Evolutionary conservation across 306 rosid genomes (phyloP), one percentile per base, ranked within the genome.

Genomic region (Styphnolobium japonicum): DNA sequence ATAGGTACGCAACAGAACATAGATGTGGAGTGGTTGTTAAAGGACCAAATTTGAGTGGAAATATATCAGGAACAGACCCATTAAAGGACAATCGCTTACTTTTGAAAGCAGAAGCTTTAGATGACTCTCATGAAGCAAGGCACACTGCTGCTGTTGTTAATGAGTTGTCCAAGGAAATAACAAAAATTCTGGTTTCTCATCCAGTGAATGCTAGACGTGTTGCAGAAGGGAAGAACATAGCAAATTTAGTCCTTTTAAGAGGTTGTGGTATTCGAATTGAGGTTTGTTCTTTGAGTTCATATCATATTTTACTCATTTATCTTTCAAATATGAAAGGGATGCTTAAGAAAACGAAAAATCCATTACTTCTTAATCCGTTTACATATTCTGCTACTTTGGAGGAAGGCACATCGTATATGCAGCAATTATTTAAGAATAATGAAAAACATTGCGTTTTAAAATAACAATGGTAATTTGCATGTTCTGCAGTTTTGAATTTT

Each of bases 1-100:
- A 43, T 70, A 94, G 98, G 89, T 95, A 95, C 88, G 99, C 99
- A 63, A 95, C 98, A 25, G 99, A 93, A 80, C 98, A 95, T 87
- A 93, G 99, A 85, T 93, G 98, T 86, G 99, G 98, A 56, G 98
- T 93, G 82, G 99, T 93, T 40, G 97, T 91, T 36, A 93, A 93
- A 86, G 97, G 99, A 77, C 97, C 98, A 79, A 89, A 70, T 60
- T 79, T 95, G 81, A 93, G 98, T 57, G 98, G 99, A 80, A 95
- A 95, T 72, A 93, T 95, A 82, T 95, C 99, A 4, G 99, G 98
- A 83, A 91, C 99, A 40, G 94, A 95, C 76, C 98, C 97, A 1
- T 84, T 95, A 76, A 93, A 95, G 86, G 98, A 95, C 83, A 93
- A 95, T 83, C 94, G 96, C 73, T 78, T 95, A 74, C 97, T 89